A percentile compares a stretch with the other conserved stretches of the same genome.
Conservation (phyloP, 169 alveolate genomes). For the Perkinsus olseni region DNA sequence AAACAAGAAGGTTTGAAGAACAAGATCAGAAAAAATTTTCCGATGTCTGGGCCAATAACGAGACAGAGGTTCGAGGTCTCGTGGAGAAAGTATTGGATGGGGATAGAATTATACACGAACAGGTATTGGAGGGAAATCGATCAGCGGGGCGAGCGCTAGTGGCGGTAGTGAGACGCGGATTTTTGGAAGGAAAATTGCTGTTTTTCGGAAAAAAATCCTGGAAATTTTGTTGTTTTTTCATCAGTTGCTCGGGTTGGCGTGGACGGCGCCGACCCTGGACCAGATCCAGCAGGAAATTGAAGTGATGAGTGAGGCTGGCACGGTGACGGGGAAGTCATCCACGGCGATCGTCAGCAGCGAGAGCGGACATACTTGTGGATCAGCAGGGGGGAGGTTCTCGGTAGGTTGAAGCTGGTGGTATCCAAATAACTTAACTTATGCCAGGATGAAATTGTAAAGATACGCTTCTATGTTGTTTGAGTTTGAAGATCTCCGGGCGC, state of each 20-base stretch:
- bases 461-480: too few relatives aligned
- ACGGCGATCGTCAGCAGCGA: neutral
- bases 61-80: slow-evolving; percentile 1
- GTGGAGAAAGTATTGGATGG: slow-evolving; percentile 6
- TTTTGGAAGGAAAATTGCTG: too few relatives aligned
- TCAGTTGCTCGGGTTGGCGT: neutral
- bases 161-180: too few relatives aligned
- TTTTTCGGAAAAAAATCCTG: too few relatives aligned
- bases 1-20: neutral
- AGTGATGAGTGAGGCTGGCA: neutral
- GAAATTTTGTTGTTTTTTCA: neutral
- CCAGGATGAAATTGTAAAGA: too few relatives aligned
- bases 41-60: slow-evolving; percentile 19
- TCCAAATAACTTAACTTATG: too few relatives aligned
- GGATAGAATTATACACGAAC: slow-evolving; percentile 10
- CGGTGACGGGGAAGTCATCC: neutral
- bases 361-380: neutral
- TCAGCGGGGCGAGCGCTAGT: neutral
- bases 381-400: neutral
- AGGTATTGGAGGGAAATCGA: neutral
- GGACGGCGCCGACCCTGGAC: neutral
- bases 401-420: too few relatives aligned
- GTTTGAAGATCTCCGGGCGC: too few relatives aligned
- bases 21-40: neutral
- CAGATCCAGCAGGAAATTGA: neutral